These are phyloP conservation scores for Strobilomyces confusus DNA, from an alignment of 768 basidiomycete species.

Conservation along the genomic window DNA sequence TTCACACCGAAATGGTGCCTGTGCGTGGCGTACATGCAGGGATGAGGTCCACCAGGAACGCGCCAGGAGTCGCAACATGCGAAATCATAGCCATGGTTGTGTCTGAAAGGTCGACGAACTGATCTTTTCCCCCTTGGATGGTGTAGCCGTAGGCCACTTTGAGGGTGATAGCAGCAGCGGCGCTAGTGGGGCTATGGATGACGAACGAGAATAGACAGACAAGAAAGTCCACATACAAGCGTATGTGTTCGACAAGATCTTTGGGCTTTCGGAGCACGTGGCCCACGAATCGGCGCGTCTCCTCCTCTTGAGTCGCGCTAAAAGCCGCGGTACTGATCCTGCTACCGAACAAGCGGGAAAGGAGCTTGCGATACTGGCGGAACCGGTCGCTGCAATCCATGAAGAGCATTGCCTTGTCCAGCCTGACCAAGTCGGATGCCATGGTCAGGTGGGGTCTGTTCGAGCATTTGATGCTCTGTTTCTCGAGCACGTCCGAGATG, in stretches of 20 bases:
- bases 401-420: not conserved
- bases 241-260: not conserved
- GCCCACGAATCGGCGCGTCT: not conserved
- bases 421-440: not conserved
- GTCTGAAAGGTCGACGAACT: not conserved
- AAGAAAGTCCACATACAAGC: not conserved
- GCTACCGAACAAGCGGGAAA: not conserved
- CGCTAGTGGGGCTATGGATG: not conserved
- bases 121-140: not conserved
- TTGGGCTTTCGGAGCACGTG: not conserved
- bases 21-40: not conserved
- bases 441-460: not conserved
- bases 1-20: not conserved
- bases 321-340: not conserved
- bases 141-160: not conserved
- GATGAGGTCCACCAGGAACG: not conserved
- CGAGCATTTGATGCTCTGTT: not conserved
- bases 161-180: not conserved
- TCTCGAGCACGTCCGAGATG: not conserved
- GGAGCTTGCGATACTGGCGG: not conserved
- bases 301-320: not conserved
- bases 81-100: not conserved
- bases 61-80: not conserved
- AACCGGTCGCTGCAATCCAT: not conserved
- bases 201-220: not conserved